Percentiles rank a stretch among this genome's conserved stretches.
These are phyloP conservation scores for Lachnellula willkommii DNA, from an alignment of 2,329 filamentous ascomycete genomes.

Conservation along the genomic window DNA sequence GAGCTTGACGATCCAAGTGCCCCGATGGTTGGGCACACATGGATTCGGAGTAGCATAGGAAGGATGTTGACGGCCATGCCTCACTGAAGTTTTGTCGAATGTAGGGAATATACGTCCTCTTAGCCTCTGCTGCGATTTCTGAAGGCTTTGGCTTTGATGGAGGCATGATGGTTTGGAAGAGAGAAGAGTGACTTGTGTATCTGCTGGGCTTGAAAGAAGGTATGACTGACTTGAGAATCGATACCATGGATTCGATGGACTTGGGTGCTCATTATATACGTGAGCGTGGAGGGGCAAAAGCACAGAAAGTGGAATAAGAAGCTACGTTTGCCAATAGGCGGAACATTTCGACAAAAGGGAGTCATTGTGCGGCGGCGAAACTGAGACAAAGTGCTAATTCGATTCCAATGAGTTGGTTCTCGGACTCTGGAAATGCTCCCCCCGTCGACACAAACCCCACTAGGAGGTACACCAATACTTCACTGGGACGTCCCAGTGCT, in stretches of 20 bases:
- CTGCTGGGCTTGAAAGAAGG: background rate
- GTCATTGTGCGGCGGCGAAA: background rate
- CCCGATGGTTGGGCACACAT: conserved; percentile 33
- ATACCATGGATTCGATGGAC: conserved; percentile 13
- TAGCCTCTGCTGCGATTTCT: conserved; percentile 69
- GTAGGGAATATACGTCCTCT: conserved; percentile 61
- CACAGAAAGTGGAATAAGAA: conserved; percentile 5
- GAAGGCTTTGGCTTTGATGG: conserved; percentile 57
- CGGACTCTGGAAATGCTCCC: background rate
- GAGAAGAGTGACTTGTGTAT: background rate
- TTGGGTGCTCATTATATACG: conserved; percentile 25
- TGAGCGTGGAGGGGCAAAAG: conserved; percentile 2
- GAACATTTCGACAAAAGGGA: background rate
- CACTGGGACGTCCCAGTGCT: background rate
- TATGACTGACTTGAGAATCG: conserved; percentile 2
- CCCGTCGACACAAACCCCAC: background rate
- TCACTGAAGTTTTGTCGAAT: conserved; percentile 53
- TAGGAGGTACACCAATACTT: background rate
- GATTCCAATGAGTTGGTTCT: conserved; percentile 3
- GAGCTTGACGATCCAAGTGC: conserved; percentile 30
- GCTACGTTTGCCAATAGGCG: conserved; percentile 1
- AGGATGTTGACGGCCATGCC: conserved; percentile 53
- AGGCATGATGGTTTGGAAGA: background rate
- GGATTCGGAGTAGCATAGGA: conserved; percentile 43
- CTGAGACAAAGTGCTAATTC: background rate